These are phyloP conservation scores for Colletotrichum euphorbiae DNA, from an alignment of 2,329 filamentous ascomycete genomes.

Conservation along the genomic window DNA sequence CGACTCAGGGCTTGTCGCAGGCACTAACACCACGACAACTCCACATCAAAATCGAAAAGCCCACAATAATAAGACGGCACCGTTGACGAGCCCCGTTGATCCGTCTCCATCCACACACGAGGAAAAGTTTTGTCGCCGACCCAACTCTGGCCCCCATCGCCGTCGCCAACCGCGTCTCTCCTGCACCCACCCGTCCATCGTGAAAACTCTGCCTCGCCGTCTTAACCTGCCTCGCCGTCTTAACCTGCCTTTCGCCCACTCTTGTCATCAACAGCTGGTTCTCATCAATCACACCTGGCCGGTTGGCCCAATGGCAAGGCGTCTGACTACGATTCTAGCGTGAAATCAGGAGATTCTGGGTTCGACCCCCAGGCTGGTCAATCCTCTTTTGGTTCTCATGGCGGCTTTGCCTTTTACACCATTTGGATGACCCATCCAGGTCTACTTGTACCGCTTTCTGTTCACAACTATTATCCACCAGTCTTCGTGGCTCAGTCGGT, in stretches of 20 bases:
- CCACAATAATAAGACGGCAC: background rate
- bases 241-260: too few species aligned
- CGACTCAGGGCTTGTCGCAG: too few species aligned
- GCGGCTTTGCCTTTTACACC: background rate
- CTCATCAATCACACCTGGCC: background rate
- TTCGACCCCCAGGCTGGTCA: slow-evolving; percentile 41
- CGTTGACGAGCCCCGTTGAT: background rate
- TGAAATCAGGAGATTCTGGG: slow-evolving; percentile 40
- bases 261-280: background rate
- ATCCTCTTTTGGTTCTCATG: background rate
- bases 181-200: slow-evolving; percentile 1
- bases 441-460: background rate
- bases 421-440: too few species aligned
- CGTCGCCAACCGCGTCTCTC: background rate
- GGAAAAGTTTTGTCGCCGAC: too few species aligned
- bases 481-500: slow-evolving; percentile 39
- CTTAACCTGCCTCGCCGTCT: accelerated
- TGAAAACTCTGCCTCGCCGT: background rate
- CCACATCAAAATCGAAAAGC: too few species aligned
- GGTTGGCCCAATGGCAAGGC: slow-evolving; percentile 55
- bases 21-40: too few species aligned
- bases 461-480: accelerated
- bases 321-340: slow-evolving; percentile 54
- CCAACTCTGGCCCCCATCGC: too few species aligned
- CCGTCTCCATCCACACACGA: background rate